Percentiles rank a stretch among this genome's conserved stretches.
Conservation (phyloP, 331 rosid species). For the Dryas integrifolia region DNA sequence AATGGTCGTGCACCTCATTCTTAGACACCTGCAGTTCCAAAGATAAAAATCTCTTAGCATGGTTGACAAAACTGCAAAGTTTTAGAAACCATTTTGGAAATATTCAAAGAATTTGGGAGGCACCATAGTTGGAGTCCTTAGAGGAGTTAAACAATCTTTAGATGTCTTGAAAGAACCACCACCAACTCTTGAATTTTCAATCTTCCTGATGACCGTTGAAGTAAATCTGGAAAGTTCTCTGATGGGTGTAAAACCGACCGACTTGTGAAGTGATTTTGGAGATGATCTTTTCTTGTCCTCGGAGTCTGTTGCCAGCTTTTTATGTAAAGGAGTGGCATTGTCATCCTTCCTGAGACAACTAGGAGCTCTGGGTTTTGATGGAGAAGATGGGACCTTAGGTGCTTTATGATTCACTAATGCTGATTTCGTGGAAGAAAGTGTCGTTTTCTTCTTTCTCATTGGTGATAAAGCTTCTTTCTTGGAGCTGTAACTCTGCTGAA, state of each 20-base stretch:
- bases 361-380: constrained; percentile 43
- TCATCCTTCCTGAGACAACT: constrained; percentile 28
- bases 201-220: constrained; percentile 68
- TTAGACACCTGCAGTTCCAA: constrained; percentile 44
- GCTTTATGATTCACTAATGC: constrained; percentile 38
- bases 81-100: background rate
- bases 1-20: constrained; percentile 44
- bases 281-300: constrained; percentile 60
- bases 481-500: constrained; percentile 34
- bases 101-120: constrained; percentile 17
- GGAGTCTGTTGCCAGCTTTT: constrained; percentile 28
- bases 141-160: constrained; percentile 65
- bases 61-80: constrained; percentile 19
- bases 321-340: constrained; percentile 50
- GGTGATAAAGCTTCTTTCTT: constrained; percentile 43
- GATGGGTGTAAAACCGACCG: constrained; percentile 72
- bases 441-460: constrained; percentile 44
- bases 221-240: constrained; percentile 74
- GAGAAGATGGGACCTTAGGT: constrained; percentile 47
- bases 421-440: constrained; percentile 43
- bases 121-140: constrained; percentile 73
- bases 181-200: constrained; percentile 67
- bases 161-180: constrained; percentile 55
- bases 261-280: constrained; percentile 51
- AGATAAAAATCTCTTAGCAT: constrained; percentile 20